These are phyloP conservation scores for Metarhizium guizhouense DNA, from an alignment of 2,329 filamentous ascomycete species.

Conservation along the genomic window DNA sequence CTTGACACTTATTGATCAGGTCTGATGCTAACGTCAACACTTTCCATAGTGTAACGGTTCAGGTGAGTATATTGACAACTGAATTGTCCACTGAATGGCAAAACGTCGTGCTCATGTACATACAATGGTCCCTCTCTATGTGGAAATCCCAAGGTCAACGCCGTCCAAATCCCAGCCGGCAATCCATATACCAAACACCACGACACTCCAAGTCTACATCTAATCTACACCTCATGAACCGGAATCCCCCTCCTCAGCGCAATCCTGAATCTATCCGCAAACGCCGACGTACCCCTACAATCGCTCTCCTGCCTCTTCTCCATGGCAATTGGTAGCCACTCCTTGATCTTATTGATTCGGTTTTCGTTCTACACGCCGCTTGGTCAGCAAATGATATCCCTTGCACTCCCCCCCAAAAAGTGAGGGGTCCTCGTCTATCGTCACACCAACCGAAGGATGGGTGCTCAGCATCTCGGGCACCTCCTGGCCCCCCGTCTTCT, in stretches of 20 bases:
- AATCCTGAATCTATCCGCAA: slow-evolving; percentile 42
- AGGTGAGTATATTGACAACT: too few relatives aligned
- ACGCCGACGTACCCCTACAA: slow-evolving; percentile 41
- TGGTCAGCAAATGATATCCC: neutral
- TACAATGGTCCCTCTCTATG: too few relatives aligned
- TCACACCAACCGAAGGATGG: slow-evolving; percentile 57
- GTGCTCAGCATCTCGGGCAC: slow-evolving; percentile 65
- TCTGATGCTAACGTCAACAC: too few relatives aligned
- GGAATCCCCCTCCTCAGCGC: slow-evolving; percentile 30
- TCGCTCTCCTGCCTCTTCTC: slow-evolving; percentile 45
- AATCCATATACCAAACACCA: too few relatives aligned
- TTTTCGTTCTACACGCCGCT: slow-evolving; percentile 40
- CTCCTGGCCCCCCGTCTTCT: slow-evolving; percentile 30
- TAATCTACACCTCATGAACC: slow-evolving; percentile 6
- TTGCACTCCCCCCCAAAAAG: neutral
- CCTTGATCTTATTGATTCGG: slow-evolving; percentile 54
- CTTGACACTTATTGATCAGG: too few relatives aligned
- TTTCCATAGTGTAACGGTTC: too few relatives aligned
- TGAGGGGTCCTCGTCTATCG: neutral
- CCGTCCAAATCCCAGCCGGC: too few relatives aligned
- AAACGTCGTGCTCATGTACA: too few relatives aligned
- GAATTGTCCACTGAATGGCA: too few relatives aligned
- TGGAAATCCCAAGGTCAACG: too few relatives aligned
- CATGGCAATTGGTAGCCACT: slow-evolving; percentile 52
- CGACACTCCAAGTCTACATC: neutral